Conservation (phyloP, 345 rosid genomes). For the Angophora floribunda region DNA sequence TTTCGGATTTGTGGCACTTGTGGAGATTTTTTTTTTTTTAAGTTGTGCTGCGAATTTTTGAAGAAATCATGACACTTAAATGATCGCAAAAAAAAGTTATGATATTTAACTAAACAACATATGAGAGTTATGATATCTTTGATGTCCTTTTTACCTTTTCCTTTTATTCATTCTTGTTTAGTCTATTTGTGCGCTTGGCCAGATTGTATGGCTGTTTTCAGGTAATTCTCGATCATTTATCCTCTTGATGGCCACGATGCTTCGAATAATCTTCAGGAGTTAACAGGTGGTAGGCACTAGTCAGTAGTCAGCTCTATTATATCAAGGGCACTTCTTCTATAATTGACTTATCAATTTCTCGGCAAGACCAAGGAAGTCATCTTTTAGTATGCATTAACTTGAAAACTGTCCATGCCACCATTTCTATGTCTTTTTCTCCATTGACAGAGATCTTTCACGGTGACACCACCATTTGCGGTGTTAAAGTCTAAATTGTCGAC, state of each 20-base stretch:
- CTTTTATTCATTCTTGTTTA: background rate
- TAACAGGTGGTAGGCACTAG: background rate
- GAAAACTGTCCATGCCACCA: background rate
- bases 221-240: background rate
- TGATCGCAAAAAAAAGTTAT: no score
- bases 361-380: background rate
- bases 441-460: background rate
- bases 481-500: background rate
- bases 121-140: background rate
- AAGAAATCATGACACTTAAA: background rate
- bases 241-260: background rate
- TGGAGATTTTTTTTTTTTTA: background rate
- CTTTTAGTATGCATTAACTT: background rate
- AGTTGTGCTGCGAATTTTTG: background rate
- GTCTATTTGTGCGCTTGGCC: background rate
- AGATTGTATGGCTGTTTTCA: background rate
- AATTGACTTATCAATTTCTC: background rate
- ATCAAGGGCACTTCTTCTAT: background rate
- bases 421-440: background rate
- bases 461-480: background rate
- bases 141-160: background rate
- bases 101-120: background rate
- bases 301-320: background rate
- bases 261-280: background rate
- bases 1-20: background rate